Percentiles rank a stretch among this genome's conserved stretches.
These are phyloP conservation scores for Musa acuminata DNA, from an alignment of 176 grass and related monocot genomes.

Conservation along the genomic window DNA sequence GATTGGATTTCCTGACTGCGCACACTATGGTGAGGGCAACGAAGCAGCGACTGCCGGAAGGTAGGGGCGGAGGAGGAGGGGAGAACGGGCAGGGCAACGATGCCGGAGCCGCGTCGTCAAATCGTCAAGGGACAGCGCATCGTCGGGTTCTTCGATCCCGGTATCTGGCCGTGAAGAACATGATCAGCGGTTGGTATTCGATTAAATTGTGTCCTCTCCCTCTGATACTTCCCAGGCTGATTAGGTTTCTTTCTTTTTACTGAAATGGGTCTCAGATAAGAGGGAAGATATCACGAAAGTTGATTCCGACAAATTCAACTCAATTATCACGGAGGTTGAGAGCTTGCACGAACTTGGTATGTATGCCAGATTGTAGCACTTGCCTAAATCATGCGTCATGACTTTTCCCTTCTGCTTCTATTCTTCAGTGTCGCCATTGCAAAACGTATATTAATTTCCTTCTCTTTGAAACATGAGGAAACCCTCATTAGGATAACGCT, in stretches of 20 bases:
- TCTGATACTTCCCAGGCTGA: not conserved
- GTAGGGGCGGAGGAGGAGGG: not conserved
- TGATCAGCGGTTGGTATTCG: conserved; percentile 50
- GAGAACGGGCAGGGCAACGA: not conserved
- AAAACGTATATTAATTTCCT: too few relatives aligned
- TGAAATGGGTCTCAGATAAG: conserved; percentile 40
- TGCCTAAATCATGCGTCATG: not conserved
- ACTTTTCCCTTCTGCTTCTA: not conserved
- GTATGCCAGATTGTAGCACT: not conserved
- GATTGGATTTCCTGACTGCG: not conserved
- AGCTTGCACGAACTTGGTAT: conserved; percentile 71
- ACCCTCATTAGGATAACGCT: too few relatives aligned
- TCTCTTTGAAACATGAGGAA: too few relatives aligned
- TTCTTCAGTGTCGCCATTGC: too few relatives aligned
- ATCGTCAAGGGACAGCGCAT: conserved; percentile 29
- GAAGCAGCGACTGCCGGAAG: not conserved
- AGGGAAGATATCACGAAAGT: conserved; percentile 51
- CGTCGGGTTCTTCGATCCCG: conserved; percentile 66
- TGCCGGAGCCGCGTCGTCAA: not conserved
- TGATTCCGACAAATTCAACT: conserved; percentile 54
- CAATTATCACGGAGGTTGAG: conserved; percentile 72
- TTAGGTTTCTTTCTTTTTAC: not conserved
- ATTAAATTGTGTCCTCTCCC: not conserved
- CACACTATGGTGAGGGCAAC: not conserved
- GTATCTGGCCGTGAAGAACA: conserved; percentile 63